A percentile compares a stretch with the other conserved stretches of the same genome.
These are phyloP conservation scores for Rosa multiflora DNA, from an alignment of 306 rosid species.

Conservation along the genomic window DNA sequence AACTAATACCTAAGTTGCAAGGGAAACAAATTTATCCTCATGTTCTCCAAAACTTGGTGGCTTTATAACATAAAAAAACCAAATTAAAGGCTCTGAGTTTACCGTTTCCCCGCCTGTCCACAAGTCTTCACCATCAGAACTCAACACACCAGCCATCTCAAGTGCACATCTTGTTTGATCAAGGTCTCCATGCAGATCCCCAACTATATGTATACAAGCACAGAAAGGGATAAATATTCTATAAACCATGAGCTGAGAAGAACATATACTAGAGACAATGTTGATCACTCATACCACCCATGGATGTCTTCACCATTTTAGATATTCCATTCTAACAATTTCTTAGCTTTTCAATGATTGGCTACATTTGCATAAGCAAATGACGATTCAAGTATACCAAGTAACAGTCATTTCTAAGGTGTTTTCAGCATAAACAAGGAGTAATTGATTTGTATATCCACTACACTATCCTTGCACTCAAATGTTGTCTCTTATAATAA, in stretches of 20 bases:
- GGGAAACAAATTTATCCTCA: conserved; percentile 1
- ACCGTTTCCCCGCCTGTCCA: conserved; percentile 96
- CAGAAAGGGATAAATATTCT: background rate
- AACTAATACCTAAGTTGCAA: conserved; percentile 60
- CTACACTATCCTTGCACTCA: background rate
- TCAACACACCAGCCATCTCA: conserved; percentile 88
- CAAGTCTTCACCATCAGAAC: conserved; percentile 63
- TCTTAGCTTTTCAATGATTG: background rate
- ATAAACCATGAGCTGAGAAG: background rate
- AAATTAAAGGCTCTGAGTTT: conserved; percentile 12
- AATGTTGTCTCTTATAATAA: background rate
- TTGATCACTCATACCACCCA: background rate
- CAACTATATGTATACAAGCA: conserved; percentile 50
- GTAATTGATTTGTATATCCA: background rate
- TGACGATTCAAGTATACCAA: background rate
- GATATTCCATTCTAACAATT: background rate
- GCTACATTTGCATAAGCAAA: background rate
- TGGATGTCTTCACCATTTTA: background rate
- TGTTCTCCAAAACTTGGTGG: background rate
- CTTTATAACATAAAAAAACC: background rate
- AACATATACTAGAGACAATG: background rate
- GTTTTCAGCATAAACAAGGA: background rate
- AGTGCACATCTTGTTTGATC: conserved; percentile 79
- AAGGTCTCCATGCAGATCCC: conserved; percentile 97
- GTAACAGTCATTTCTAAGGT: background rate